Percentiles rank a stretch among this genome's conserved stretches.
These are phyloP conservation scores for Tricholoma terreum DNA, from an alignment of 768 basidiomycete species.

Conservation along the genomic window DNA sequence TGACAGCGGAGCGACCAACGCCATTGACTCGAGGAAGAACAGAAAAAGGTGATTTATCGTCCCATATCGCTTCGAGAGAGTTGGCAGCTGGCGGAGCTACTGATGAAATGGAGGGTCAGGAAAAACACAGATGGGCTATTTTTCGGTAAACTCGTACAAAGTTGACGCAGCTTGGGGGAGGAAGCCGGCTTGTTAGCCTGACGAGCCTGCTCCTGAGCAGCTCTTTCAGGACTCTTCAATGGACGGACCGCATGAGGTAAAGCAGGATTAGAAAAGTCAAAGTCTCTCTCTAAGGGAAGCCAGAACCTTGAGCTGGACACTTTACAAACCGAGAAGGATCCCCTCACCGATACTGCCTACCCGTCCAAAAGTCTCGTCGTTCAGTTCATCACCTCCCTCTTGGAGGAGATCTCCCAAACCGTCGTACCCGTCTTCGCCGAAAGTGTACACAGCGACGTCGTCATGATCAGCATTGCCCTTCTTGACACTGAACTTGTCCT, in stretches of 20 bases:
- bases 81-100: constrained; percentile 39
- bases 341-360: constrained; percentile 67
- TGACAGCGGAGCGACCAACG: constrained; percentile 36
- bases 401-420: constrained; percentile 84
- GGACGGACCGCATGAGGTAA: constrained; percentile 30
- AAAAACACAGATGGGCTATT: constrained; percentile 8
- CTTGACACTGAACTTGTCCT: constrained; percentile 56
- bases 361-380: constrained; percentile 95
- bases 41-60: constrained; percentile 75
- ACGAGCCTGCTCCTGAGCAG: constrained; percentile 21
- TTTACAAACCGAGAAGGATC: constrained; percentile 8
- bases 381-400: constrained; percentile 89
- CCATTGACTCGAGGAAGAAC: constrained; percentile 58
- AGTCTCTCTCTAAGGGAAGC: constrained; percentile 71
- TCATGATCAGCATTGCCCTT: constrained; percentile 55
- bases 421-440: constrained; percentile 90
- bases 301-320: constrained; percentile 5
- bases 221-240: constrained; percentile 16
- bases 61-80: constrained; percentile 77
- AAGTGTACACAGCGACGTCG: constrained; percentile 87
- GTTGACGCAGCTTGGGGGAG: constrained; percentile 20
- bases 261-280: constrained; percentile 69
- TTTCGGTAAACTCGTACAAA: constrained; percentile 19
- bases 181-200: constrained; percentile 13
- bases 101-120: constrained; percentile 11